Evolutionary conservation across 805 yeast genomes (phyloP), one percentile per base, ranked within the genome.

Genomic region (Spathaspora girioi): DNA sequence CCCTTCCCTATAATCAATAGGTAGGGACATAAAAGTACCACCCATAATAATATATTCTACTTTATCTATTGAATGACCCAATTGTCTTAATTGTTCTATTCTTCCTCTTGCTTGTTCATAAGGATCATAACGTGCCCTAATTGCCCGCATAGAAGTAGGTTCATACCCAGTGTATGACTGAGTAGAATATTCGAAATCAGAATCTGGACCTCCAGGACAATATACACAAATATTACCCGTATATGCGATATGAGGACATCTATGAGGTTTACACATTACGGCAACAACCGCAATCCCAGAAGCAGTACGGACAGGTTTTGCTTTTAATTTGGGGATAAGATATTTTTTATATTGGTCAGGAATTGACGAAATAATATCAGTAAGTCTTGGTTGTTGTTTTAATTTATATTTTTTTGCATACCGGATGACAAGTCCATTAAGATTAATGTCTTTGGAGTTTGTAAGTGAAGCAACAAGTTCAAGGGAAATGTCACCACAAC

Each of bases 131-230:
- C 99, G 82, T 0, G 99, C 99, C 60, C 99, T 79, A 55, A 94
- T 94, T n/a, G 99, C 99, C 62, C 99, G 80, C 99, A 94, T 94
- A 0, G 97, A 91, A 0, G 99, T 94, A 8, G 99, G 99, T 68
- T 94, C 99, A 65, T 94, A 94, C 38, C 99, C 99, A 0, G 99
- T 94, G 64, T 94, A 94, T 3, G 97, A 91, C 71, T 94, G 99
- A 3, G 99, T 94, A 1, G 97, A 89, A 69, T 94, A 94, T 67
- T 94, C 99, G 65, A 94, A 94, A 71, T 94, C 99, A 1, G 96
- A 87, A 67, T 94, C 99, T 3, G 99, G 99, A 1, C 99, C 99
- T 54, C 99, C 99, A 5, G 99, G 99, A 73, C 99, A 94, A 67
- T 88, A 94, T 11, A 94, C 99, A 75, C 99, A 94, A 55, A 94